phyloP scores from a whole-genome alignment of 257 asterid species.

The Gentiana straminea region DNA sequence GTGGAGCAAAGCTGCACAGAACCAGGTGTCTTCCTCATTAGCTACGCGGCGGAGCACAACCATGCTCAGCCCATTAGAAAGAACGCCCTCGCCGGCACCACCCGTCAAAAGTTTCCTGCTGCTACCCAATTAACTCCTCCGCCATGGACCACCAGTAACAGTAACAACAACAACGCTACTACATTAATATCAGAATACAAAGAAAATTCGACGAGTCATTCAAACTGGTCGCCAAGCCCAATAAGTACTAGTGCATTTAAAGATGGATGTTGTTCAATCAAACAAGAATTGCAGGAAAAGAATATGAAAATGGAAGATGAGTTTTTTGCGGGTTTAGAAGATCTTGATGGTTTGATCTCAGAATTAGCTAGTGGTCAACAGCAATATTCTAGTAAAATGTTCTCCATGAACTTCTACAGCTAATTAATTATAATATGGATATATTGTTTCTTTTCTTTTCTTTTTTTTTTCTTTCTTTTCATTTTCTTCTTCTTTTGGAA shows the following conservation, averaged over 20 bases:
- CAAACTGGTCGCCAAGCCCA: neutral
- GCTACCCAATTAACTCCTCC: too few species aligned
- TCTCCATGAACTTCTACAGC: slow-evolving; percentile 2
- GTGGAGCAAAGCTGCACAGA: slow-evolving; percentile 80
- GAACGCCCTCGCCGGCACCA: slow-evolving; percentile 84
- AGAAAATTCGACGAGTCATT: slow-evolving; percentile 7
- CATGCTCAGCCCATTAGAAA: slow-evolving; percentile 81
- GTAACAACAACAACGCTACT: slow-evolving; percentile 1
- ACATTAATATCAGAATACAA: neutral
- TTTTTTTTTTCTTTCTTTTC: too few species aligned
- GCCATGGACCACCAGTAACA: slow-evolving; percentile 9
- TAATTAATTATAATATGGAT: neutral
- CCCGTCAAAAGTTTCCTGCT: slow-evolving; percentile 55
- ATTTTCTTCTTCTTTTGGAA: too few species aligned
- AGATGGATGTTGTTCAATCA: slow-evolving; percentile 6
- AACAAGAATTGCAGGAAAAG: slow-evolving; percentile 17
- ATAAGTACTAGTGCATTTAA: slow-evolving; percentile 10
- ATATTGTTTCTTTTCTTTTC: too few species aligned
- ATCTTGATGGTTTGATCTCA: slow-evolving; percentile 31
- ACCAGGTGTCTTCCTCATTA: slow-evolving; percentile 46
- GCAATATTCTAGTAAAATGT: neutral
- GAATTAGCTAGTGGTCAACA: slow-evolving; percentile 2
- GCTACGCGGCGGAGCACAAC: slow-evolving; percentile 85
- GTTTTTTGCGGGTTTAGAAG: slow-evolving; percentile 59
- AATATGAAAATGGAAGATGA: slow-evolving; percentile 39